Evolutionary conservation across 257 asterid species (phyloP), one percentile per base, ranked within the genome.

Genomic region (Forsythia viridissima): DNA sequence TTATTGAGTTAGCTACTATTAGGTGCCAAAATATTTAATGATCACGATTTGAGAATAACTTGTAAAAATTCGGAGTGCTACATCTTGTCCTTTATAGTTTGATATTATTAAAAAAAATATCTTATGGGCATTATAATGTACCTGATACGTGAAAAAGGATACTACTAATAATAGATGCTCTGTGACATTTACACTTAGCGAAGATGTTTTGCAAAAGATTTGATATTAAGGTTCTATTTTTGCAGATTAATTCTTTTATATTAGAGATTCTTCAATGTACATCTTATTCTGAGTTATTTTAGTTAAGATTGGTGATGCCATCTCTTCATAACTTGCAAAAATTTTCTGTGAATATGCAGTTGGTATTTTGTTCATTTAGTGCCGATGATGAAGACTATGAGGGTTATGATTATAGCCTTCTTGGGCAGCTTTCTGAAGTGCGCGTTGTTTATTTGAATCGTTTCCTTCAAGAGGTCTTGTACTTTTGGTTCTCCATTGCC

Each of bases 361-460:
- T 95, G 84, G 91, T 83, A 67, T 95, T 95, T 81, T 89, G 92
- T 85, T 95, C 99, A 18, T 95, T 86, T 81, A 85, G 82, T 87
- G 88, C 92, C 79, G 92, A 87, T 70, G 99, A 95, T 88, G 98
- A 95, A 83, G 98, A 95, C 82, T 92, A 91, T 73, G 91, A 92
- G 82, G 98, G 99, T 74, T 91, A 88, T 82, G 97, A 95, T n/a
- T 95, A 92, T 76, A 91, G 99, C 89, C 96, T 95, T 85, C 51
- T 77, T 52, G 99, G 99, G 69, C 92, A 95, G 87, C 94, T 95
- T 55, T 95, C 98, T 71, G 99, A 95, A 92, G 97, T 95, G 72
- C 93, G 94, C 72, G 42, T 95, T 84, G 89, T 95, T 83, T 95
- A 87, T 87, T 85, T 95, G 91, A 95, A 95, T 83, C 98, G 99